These are phyloP conservation scores for Pythium brassicae DNA, from an alignment of 352 stramenopile species.

Conservation along the genomic window DNA sequence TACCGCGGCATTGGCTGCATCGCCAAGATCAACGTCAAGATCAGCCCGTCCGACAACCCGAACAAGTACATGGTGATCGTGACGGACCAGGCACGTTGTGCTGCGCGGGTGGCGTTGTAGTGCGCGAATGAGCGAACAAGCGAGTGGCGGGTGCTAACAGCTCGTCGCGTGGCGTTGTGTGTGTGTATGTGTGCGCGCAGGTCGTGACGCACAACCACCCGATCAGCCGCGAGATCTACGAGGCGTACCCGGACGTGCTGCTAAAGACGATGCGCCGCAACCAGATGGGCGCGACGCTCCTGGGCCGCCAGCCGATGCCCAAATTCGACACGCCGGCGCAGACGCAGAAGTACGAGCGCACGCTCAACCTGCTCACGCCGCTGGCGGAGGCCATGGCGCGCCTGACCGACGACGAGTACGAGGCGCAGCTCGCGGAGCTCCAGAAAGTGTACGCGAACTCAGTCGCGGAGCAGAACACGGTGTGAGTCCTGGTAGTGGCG, in stretches of 20 bases:
- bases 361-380: constrained; percentile 52
- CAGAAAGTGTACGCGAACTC: constrained; percentile 73
- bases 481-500: constrained; percentile 30
- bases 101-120: too few relatives aligned
- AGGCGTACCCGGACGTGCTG: constrained; percentile 79
- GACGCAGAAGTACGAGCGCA: constrained; percentile 78
- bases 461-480: constrained; percentile 48
- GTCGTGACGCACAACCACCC: constrained; percentile 84
- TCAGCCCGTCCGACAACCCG: constrained; percentile 72
- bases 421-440: constrained; percentile 63
- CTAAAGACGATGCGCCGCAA: constrained; percentile 83
- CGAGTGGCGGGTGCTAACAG: too few relatives aligned
- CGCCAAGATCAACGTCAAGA: constrained; percentile 87
- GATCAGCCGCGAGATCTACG: constrained; percentile 82
- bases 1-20: constrained; percentile 83
- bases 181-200: constrained; percentile 22
- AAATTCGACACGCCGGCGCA: constrained; percentile 76
- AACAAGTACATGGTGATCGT: constrained; percentile 88
- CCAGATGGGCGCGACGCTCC: constrained; percentile 55
- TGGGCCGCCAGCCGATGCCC: constrained; percentile 58
- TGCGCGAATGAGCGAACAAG: too few relatives aligned
- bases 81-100: constrained; percentile 62
- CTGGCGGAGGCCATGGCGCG: constrained; percentile 75
- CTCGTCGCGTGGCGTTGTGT: too few relatives aligned
- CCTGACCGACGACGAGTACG: constrained; percentile 66